These are phyloP conservation scores for Cetradonia linearis DNA, from an alignment of 495 filamentous ascomycete species.

Conservation along the genomic window DNA sequence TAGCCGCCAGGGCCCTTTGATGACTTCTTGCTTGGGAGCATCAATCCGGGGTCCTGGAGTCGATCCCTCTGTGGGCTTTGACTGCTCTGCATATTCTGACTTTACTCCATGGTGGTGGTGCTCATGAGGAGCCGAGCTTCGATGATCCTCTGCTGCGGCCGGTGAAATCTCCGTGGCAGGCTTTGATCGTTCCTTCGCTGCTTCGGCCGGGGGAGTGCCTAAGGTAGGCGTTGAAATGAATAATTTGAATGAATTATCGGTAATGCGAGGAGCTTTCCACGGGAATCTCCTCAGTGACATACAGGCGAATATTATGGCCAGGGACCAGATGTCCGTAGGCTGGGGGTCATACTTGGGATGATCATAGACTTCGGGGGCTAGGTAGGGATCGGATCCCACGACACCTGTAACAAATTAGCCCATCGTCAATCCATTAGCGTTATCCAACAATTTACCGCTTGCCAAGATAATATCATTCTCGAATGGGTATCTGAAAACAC, in stretches of 20 bases:
- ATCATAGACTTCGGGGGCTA: constrained; percentile 95
- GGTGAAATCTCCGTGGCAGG: constrained; percentile 18
- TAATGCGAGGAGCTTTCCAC: constrained; percentile 88
- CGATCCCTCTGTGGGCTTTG: constrained; percentile 29
- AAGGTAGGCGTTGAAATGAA: constrained; percentile 68
- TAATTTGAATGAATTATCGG: constrained; percentile 88
- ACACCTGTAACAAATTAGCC: constrained; percentile 51
- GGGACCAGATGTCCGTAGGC: constrained; percentile 91
- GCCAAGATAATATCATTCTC: constrained; percentile 83
- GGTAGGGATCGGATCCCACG: constrained; percentile 94
- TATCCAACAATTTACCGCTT: constrained; percentile 52
- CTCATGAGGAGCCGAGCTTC: constrained; percentile 23
- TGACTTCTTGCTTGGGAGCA: constrained; percentile 52
- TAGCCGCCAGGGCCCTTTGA: constrained; percentile 88
- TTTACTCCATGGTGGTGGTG: constrained; percentile 24
- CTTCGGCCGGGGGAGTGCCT: constrained; percentile 41
- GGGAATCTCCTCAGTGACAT: constrained; percentile 95
- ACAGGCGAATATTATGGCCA: constrained; percentile 98
- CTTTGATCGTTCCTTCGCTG: constrained; percentile 24
- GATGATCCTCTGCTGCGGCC: constrained; percentile 14
- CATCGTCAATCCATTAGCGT: constrained; percentile 20
- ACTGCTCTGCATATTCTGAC: constrained; percentile 23
- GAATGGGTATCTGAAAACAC: constrained; percentile 95
- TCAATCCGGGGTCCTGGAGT: constrained; percentile 31
- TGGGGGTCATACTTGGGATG: constrained; percentile 90